Evolutionary conservation across 148 eudicot species (phyloP), one percentile per base, ranked within the genome.

Genomic region (Camellia sinensis): DNA sequence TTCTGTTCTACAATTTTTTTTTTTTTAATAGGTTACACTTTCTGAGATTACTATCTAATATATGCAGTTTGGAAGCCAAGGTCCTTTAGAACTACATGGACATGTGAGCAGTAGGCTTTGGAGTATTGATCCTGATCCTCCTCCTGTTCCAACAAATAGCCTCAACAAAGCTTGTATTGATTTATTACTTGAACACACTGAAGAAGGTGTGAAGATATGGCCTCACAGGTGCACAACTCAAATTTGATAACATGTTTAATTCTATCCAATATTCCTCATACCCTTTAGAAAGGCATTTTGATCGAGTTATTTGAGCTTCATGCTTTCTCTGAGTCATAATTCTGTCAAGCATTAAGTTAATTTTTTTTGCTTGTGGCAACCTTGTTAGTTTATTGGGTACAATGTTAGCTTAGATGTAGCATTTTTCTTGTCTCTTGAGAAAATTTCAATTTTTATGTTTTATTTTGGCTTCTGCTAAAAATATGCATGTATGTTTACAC

Each of bases 41-140:
- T 41, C 61, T 75, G n/a, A 45, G 69, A 63, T 50, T 62, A 29
- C 68, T 78, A 62, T 46, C 6, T 59, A 29, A 29, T 29, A 57
- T 81, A 67, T 89, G 84, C 93, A 94, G 98, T 88, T 92, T 74
- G 87, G 90, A 75, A 86, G 78, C 53, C 87, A 66, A 83, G 98
- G 96, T 73, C 48, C 87, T 81, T 88, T 94, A 64, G 91, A 89
- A 83, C 85, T 81, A 52, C 93, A 92, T 90, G 98, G 96, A 68
- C 90, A 92, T 89, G 96, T 91, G 41, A 90, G 96, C 78, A 94
- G 86, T 82, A 90, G 93, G 79, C 29, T 85, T 62, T 94, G 98
- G 98, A 79, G 69, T 52, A 78, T 94, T 66, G 98, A 94, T 57
- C 71, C 82, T 71, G 80, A 83, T n/a, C 92, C 90, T 50, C 90